phyloP scores from a whole-genome alignment of 1,284 basidiomycete genomes.

The Cryptococcus sp. region DNA sequence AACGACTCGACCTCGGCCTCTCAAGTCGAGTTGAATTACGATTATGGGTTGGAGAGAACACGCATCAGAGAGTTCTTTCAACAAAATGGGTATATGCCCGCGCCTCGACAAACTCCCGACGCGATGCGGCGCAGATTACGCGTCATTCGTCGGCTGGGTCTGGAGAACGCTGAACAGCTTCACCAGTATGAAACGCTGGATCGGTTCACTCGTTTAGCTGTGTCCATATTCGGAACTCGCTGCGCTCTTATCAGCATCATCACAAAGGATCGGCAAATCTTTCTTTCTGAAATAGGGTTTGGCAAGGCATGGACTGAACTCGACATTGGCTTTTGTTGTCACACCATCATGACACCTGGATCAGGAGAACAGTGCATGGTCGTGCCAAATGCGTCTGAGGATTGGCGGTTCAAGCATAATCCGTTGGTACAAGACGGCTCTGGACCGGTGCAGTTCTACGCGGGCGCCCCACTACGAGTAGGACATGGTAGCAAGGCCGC shows the following conservation, averaged over 20 bases:
- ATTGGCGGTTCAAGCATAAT: slow-evolving; percentile 43
- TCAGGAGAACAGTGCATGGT: slow-evolving; percentile 27
- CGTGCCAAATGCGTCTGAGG: slow-evolving; percentile 31
- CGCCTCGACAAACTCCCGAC: slow-evolving; percentile 36
- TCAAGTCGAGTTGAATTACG: slow-evolving; percentile 17
- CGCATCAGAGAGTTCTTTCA: slow-evolving; percentile 35
- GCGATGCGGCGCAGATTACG: slow-evolving; percentile 31
- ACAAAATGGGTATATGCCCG: slow-evolving; percentile 37
- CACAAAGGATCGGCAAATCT: slow-evolving; percentile 28
- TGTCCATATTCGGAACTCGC: slow-evolving; percentile 31
- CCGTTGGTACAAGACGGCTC: slow-evolving; percentile 25
- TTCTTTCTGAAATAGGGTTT: slow-evolving; percentile 33
- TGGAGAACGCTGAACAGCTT: slow-evolving; percentile 26
- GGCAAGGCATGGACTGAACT: slow-evolving; percentile 20
- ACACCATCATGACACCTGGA: slow-evolving; percentile 28
- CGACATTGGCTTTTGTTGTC: slow-evolving; percentile 37
- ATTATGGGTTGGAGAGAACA: slow-evolving; percentile 25
- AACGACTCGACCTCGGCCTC: slow-evolving; percentile 23
- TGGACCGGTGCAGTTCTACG: slow-evolving; percentile 34
- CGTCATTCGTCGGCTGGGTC: slow-evolving; percentile 39
- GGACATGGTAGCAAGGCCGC: slow-evolving; percentile 22
- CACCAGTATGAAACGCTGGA: slow-evolving; percentile 28
- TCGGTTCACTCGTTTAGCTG: slow-evolving; percentile 38
- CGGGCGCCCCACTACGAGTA: slow-evolving; percentile 40
- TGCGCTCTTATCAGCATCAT: slow-evolving; percentile 38